Base-by-base conservation (phyloP, 139 green algal genomes). In the Dunaliella sp. region DNA sequence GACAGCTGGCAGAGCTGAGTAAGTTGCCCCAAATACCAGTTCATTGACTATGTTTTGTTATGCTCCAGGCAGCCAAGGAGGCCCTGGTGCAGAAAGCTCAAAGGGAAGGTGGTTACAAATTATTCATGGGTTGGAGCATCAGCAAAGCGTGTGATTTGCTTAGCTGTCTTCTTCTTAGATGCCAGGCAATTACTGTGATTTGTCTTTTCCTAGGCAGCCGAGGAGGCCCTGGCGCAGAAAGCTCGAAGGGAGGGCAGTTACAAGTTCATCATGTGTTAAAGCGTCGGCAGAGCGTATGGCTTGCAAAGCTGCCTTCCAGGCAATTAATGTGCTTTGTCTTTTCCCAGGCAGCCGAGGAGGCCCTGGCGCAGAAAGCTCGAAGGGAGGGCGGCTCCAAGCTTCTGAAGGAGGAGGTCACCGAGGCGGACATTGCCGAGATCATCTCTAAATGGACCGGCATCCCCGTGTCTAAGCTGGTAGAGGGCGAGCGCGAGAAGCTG, bases 341-440 rank as follows among this genome's bases (percentile, higher is more conserved):
- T n/a, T n/a, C 48, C 24, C 57, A 89, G 65, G 85, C 77, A 7
- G 95, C 94, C n/a, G 94, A 98, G 90, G 73, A 87, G 1, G 84
- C 86, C 94, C 81, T 95, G 84, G 75, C 88, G 1, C n/a, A 32
- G n/a, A 89, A 92, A 65, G 92, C 92, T 0, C 81, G 88, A 75
- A 82, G 79, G 34, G 85, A 79, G 28, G 73, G 91, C 28, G 84
- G 82, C n/a, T n/a, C 83, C 86, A 89, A 94, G 88, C 95, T 98
- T 94, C 91, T 99, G 83, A 94, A 97, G 73, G 95, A 98, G 90
- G 97, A 99, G 92, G 97, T 99, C 12, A 99, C 97, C 0, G 95
- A 98, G 89, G 83, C 87, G 0, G 97, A 99, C 92, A 98, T 99
- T 77, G 92, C 93, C 1, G 95, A 98, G 85, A 95, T 99, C 87